Conservation (phyloP, 2,329 filamentous ascomycete species). For the Colletotrichum theobromicola region DNA sequence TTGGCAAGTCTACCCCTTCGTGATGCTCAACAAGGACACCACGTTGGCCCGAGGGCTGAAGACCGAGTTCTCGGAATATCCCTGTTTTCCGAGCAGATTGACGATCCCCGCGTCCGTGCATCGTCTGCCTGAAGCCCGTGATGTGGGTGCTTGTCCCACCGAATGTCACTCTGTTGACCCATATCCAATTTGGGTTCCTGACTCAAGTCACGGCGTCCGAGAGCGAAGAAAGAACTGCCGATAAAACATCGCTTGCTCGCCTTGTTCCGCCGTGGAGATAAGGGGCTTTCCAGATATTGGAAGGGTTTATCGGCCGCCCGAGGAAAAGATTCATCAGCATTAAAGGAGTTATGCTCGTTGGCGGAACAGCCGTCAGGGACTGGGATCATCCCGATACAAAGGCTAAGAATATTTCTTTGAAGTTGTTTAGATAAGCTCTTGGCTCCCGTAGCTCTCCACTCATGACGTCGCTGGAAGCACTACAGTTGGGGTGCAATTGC, state of each 20-base stretch:
- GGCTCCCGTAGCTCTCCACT: background rate
- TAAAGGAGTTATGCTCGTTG: background rate
- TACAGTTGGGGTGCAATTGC: background rate
- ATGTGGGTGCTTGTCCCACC: background rate
- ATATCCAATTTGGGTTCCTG: background rate
- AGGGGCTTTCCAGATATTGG: background rate
- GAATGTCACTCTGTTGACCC: background rate
- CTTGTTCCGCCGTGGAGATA: background rate
- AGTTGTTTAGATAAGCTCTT: background rate
- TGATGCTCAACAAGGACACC: background rate
- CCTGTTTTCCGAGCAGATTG: background rate
- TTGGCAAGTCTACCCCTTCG: background rate
- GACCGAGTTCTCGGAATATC: background rate
- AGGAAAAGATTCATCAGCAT: background rate
- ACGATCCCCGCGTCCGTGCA: background rate
- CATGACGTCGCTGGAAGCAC: background rate
- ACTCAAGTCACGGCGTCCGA: background rate
- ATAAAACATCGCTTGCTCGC: background rate
- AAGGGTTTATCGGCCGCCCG: background rate
- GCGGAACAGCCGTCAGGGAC: background rate
- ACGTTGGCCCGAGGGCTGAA: background rate
- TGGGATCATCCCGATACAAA: background rate
- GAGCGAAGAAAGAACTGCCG: background rate
- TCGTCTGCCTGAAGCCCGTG: background rate
- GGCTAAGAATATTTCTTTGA: background rate